Percentiles rank a stretch among this genome's conserved stretches.
Conservation (phyloP, 1,284 basidiomycete genomes). For the Moesziomyces sp. region DNA sequence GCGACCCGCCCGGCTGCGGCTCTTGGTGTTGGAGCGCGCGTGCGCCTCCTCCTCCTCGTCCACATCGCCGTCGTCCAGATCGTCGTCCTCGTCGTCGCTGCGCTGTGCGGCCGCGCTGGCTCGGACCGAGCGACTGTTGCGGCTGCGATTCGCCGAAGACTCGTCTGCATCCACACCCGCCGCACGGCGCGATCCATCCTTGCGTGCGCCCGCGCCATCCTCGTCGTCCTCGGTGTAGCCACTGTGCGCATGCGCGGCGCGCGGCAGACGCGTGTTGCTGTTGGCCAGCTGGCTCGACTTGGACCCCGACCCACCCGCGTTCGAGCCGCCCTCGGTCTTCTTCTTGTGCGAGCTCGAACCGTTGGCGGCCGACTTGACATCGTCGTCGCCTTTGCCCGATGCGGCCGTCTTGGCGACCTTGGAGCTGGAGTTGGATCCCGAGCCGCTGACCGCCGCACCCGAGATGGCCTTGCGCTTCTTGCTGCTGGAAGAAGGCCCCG, state of each 20-base stretch:
- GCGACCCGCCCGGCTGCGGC: slow-evolving; percentile 14
- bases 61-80: slow-evolving; percentile 31
- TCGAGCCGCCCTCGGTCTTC: slow-evolving; percentile 21
- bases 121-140: slow-evolving; percentile 37
- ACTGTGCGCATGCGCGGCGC: slow-evolving; percentile 43
- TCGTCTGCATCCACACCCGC: slow-evolving; percentile 23
- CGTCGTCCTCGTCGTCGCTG: slow-evolving; percentile 49
- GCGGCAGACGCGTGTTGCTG: slow-evolving; percentile 44
- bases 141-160: slow-evolving; percentile 15
- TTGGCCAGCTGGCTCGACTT: slow-evolving; percentile 17
- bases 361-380: slow-evolving; percentile 44
- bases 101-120: slow-evolving; percentile 23
- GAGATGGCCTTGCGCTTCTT: slow-evolving; percentile 49
- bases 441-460: slow-evolving; percentile 15
- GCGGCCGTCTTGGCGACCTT: slow-evolving; percentile 38
- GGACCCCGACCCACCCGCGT: slow-evolving; percentile 11
- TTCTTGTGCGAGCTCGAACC: slow-evolving; percentile 39
- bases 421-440: slow-evolving; percentile 7
- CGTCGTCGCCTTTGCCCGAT: slow-evolving; percentile 39
- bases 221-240: slow-evolving; percentile 46
- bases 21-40: slow-evolving; percentile 15
- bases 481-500: slow-evolving; percentile 20
- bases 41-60: slow-evolving; percentile 33
- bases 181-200: slow-evolving; percentile 24
- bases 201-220: slow-evolving; percentile 30